These are phyloP conservation scores for Ascochyta clinopodiicola DNA, from an alignment of 2,329 filamentous ascomycete species.

Conservation along the genomic window DNA sequence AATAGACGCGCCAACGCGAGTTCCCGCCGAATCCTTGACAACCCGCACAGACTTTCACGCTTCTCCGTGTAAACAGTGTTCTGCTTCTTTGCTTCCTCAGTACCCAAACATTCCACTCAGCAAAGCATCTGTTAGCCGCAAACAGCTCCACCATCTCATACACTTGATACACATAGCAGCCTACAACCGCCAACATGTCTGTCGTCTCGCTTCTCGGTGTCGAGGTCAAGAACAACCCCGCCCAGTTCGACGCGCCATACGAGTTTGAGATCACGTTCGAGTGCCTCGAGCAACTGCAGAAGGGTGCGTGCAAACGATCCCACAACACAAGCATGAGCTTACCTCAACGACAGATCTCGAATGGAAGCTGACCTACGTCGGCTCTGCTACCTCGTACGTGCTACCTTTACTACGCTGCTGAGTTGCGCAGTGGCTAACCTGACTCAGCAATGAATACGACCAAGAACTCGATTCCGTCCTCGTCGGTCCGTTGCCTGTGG, in stretches of 20 bases:
- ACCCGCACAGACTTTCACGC: slow-evolving; percentile 14
- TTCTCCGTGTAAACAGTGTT: slow-evolving; percentile 12
- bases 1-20: slow-evolving; percentile 10
- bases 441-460: slow-evolving; percentile 84
- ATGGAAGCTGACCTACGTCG: slow-evolving; percentile 99
- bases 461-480: slow-evolving; percentile 97
- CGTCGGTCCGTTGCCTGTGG: slow-evolving; percentile 95
- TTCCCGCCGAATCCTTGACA: slow-evolving; percentile 5
- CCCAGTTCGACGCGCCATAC: slow-evolving; percentile 89
- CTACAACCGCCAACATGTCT: slow-evolving; percentile 71
- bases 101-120: not conserved
- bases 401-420: slow-evolving; percentile 1
- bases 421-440: slow-evolving; percentile 17
- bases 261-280: slow-evolving; percentile 99
- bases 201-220: slow-evolving; percentile 95
- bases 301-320: slow-evolving; percentile 64
- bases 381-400: slow-evolving; percentile 92
- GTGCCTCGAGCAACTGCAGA: slow-evolving; percentile 91
- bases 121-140: not conserved
- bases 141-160: not conserved
- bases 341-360: slow-evolving; percentile 75
- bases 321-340: slow-evolving; percentile 14
- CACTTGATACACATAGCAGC: slow-evolving; percentile 7
- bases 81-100: slow-evolving; percentile 4
- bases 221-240: slow-evolving; percentile 96